phyloP scores from a whole-genome alignment of 805 yeast genomes.

The Spathaspora passalidarum region DNA sequence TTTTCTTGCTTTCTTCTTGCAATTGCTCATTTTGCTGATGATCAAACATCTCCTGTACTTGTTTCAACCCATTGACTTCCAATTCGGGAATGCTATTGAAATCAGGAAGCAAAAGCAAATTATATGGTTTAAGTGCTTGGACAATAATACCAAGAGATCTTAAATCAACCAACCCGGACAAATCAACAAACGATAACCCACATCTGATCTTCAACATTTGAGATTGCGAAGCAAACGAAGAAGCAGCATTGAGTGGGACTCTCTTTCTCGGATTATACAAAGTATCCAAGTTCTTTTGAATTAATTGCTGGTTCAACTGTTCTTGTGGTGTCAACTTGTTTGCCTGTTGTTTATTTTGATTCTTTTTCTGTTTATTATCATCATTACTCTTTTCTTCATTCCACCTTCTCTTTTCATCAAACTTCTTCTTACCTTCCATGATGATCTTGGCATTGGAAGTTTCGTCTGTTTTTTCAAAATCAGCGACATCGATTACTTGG shows the following conservation, averaged over 20 bases:
- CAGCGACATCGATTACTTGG: conserved; percentile 61
- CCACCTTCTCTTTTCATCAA: conserved; percentile 25
- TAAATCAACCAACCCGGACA: conserved; percentile 80
- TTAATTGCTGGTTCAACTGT: conserved; percentile 36
- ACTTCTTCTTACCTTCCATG: conserved; percentile 35
- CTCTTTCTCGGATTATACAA: conserved; percentile 51
- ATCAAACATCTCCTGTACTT: conserved; percentile 24
- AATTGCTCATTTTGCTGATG: conserved; percentile 30
- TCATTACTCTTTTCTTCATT: conserved; percentile 16
- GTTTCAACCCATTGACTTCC: conserved; percentile 24
- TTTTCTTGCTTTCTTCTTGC: conserved; percentile 18
- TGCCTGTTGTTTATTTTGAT: conserved; percentile 12
- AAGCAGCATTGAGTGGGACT: conserved; percentile 19
- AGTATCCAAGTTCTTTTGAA: conserved; percentile 45
- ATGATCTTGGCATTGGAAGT: conserved; percentile 32
- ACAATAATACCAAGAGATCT: conserved; percentile 77
- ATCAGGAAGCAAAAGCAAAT: conserved; percentile 58
- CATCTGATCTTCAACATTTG: conserved; percentile 56
- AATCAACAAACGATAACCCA: conserved; percentile 71
- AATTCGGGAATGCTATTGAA: conserved; percentile 21
- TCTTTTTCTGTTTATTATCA: conserved; percentile 13
- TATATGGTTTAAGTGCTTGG: conserved; percentile 75
- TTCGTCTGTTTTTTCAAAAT: conserved; percentile 58
- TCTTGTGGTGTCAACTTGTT: conserved; percentile 43
- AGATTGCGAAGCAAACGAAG: conserved; percentile 14